Base-by-base conservation (phyloP, 2,329 filamentous ascomycete genomes). In the Colletotrichum chlorophyti region DNA sequence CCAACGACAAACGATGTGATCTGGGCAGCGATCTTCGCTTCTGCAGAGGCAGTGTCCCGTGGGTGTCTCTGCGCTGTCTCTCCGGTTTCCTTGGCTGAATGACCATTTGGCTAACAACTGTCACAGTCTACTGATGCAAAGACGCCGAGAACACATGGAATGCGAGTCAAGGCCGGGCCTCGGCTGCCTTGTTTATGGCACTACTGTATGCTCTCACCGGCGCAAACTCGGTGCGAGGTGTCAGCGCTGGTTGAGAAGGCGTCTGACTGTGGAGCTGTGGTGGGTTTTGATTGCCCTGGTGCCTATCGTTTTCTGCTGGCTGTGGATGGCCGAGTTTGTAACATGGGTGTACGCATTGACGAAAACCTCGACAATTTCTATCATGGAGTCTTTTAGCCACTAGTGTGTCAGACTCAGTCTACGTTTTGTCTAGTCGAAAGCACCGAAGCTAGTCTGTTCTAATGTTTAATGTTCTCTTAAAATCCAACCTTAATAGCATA, bases 31-130 rank as follows among this genome's bases (percentile, higher is more conserved):
- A 88, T 65, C 67, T 83, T 42, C 75, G 78, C 24, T 88, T 88
- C 70, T 88, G 84, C 64, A 73, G 83, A 32, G 84, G 84, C 2
- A 86, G 81, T 53, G 80, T 87, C 0, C 77, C 76, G 84, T 86
- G 69, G 54, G 79, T 72, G n/a, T 9, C 7, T 1, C 34, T 15
- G 11, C 2, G 14, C 14, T 9, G 21, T 24, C 19, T 21, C n/a
- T 17, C 21, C 6, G 19, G 5, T 17, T 19, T 6, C 17, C 9
- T 17, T 3, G 7, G 1, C 11, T 2, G 6, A 24, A 17, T 15
- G 10, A 4, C 9, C 6, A 11, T 4, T 14, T 31, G 10, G 31
- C 46, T 58, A 11, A 58, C 23, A 2, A 8, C 14, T n/a, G 1
- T 8, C 14, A 31, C n/a, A 86, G 83, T 1, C 68, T 86, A 0